Evolutionary conservation across 2,329 filamentous ascomycete genomes (phyloP).

Genomic region (Pezicula neosporulosa): DNA sequence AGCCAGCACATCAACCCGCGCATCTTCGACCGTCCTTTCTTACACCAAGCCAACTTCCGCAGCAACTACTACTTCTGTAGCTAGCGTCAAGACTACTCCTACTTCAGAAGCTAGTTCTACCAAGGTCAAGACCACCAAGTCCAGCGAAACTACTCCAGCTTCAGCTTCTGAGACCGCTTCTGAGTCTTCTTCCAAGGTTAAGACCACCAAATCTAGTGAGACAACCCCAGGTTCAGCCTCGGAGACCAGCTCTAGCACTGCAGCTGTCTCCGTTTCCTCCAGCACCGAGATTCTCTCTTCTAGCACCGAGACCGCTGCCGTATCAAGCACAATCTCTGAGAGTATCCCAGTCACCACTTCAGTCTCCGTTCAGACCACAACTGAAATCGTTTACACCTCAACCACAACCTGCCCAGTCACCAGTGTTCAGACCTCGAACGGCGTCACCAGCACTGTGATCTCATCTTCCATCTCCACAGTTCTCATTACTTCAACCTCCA

Average conservation of each 20-base stretch:
- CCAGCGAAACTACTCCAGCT: neutral
- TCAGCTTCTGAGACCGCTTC: slow-evolving; percentile 1
- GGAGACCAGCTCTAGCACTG: neutral
- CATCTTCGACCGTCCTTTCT: slow-evolving; percentile 5
- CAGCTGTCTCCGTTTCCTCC: neutral
- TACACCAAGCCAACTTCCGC: slow-evolving; percentile 9
- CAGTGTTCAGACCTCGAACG: slow-evolving; percentile 9
- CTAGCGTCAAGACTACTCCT: neutral
- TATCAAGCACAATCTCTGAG: slow-evolving; percentile 11
- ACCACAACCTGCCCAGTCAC: slow-evolving; percentile 27
- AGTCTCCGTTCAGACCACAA: slow-evolving; percentile 6
- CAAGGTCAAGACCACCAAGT: slow-evolving; percentile 4
- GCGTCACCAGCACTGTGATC: slow-evolving; percentile 19
- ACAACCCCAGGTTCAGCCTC: neutral
- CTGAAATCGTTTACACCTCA: slow-evolving; percentile 12
- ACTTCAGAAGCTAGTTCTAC: slow-evolving; percentile 11
- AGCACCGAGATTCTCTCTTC: slow-evolving; percentile 6
- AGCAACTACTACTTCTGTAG: slow-evolving; percentile 2
- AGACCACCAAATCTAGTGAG: neutral
- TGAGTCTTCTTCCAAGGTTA: slow-evolving; percentile 6
- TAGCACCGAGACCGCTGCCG: slow-evolving; percentile 7
- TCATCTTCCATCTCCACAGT: slow-evolving; percentile 29
- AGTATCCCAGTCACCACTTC: slow-evolving; percentile 16
- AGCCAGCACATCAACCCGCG: slow-evolving; percentile 10
- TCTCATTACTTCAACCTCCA: slow-evolving; percentile 26